A percentile compares a stretch with the other conserved stretches of the same genome.
phyloP scores from a whole-genome alignment of 768 basidiomycete species.

The Tulasnella sp. region DNA sequence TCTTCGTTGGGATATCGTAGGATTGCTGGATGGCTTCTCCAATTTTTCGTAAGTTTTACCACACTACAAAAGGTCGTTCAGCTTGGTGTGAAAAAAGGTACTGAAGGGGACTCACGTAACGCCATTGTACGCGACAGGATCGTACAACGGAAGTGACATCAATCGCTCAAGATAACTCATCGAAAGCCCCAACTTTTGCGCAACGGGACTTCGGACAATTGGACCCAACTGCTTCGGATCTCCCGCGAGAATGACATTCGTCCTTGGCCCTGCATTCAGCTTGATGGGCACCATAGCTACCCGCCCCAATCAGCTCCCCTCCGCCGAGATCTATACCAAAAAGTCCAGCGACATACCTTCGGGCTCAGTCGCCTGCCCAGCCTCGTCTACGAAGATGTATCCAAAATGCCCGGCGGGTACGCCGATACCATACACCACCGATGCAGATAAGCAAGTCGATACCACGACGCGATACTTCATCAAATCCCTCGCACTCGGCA shows the following conservation, averaged over 20 bases:
- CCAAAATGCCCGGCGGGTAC: slow-evolving; percentile 42
- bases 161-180: slow-evolving; percentile 30
- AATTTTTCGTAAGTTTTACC: slow-evolving; percentile 49
- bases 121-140: slow-evolving; percentile 20
- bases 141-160: slow-evolving; percentile 27
- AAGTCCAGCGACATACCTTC: slow-evolving; percentile 22
- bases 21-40: slow-evolving; percentile 44
- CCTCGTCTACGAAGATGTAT: slow-evolving; percentile 54
- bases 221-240: slow-evolving; percentile 32
- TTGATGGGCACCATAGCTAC: slow-evolving; percentile 34
- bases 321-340: background rate
- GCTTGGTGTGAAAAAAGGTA: background rate
- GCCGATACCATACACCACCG: slow-evolving; percentile 37
- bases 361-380: slow-evolving; percentile 51
- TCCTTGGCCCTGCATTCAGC: slow-evolving; percentile 25
- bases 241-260: slow-evolving; percentile 31
- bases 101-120: slow-evolving; percentile 23
- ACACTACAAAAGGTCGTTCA: slow-evolving; percentile 28
- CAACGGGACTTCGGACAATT: slow-evolving; percentile 27
- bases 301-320: background rate
- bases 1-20: slow-evolving; percentile 42
- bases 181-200: slow-evolving; percentile 24
- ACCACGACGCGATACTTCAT: slow-evolving; percentile 41
- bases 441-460: slow-evolving; percentile 44
- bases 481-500: slow-evolving; percentile 34